phyloP scores from a whole-genome alignment of 208 protist genomes.

The Borovskyia barvae region DNA sequence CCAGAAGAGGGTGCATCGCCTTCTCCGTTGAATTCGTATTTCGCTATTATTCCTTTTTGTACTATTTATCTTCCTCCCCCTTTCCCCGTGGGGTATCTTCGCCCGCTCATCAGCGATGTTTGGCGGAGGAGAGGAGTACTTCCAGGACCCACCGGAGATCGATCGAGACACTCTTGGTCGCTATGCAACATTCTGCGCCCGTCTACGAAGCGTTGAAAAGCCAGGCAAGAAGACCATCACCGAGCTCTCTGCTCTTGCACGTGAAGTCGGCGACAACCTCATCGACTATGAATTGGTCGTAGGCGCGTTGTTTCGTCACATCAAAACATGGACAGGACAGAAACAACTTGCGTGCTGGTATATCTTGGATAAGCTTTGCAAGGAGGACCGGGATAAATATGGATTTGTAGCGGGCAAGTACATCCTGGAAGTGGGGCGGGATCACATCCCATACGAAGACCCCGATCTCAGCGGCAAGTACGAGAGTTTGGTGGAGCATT shows the following conservation, averaged over 20 bases:
- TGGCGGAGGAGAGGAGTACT: constrained; percentile 90
- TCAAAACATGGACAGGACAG: constrained; percentile 81
- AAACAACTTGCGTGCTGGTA: constrained; percentile 91
- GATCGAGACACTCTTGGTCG: constrained; percentile 75
- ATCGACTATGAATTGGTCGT: constrained; percentile 82
- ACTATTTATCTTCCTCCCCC: constrained; percentile 10
- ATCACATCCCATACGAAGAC: constrained; percentile 91
- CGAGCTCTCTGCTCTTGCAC: constrained; percentile 47
- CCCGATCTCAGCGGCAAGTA: constrained; percentile 74
- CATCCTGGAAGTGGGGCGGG: constrained; percentile 83
- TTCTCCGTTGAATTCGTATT: too few species aligned
- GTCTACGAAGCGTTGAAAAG: constrained; percentile 70
- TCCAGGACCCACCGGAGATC: constrained; percentile 75
- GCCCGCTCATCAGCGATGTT: constrained; percentile 69
- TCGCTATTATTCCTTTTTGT: too few species aligned
- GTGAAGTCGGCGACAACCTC: constrained; percentile 70
- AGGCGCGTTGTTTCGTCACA: constrained; percentile 84
- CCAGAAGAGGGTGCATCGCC: too few species aligned
- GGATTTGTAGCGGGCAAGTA: constrained; percentile 81
- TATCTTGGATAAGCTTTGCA: constrained; percentile 89
- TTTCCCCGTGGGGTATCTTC: too few species aligned
- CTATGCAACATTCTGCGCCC: constrained; percentile 75
- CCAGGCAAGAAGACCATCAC: constrained; percentile 73
- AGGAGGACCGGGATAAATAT: constrained; percentile 86
- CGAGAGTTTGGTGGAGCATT: constrained; percentile 89